These are phyloP conservation scores for Teratosphaeria zuluensis DNA, from an alignment of 2,329 filamentous ascomycete species.

Conservation along the genomic window DNA sequence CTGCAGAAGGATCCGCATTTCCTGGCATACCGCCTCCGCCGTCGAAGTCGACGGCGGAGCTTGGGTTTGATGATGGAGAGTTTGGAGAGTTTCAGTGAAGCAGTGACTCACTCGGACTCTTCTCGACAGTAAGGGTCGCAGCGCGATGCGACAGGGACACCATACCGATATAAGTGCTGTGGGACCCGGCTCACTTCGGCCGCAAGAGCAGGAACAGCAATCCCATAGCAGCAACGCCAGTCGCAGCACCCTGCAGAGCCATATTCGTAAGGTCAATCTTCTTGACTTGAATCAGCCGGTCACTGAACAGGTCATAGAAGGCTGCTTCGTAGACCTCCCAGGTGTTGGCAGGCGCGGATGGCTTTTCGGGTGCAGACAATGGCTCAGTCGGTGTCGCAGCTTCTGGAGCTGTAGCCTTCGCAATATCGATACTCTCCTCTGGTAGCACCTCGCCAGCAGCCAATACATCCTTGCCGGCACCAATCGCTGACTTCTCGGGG, in stretches of 20 bases:
- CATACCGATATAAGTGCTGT: too few species aligned
- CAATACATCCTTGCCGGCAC: slow-evolving; percentile 3
- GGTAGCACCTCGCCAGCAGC: slow-evolving; percentile 16
- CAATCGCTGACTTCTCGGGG: slow-evolving; percentile 3
- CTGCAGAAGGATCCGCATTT: slow-evolving; percentile 10
- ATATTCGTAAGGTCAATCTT: slow-evolving; percentile 38
- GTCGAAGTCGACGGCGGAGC: slow-evolving; percentile 47
- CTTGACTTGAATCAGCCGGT: slow-evolving; percentile 34
- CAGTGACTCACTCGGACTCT: neutral
- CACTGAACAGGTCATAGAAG: slow-evolving; percentile 30
- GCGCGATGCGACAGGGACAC: too few species aligned
- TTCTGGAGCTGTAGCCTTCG: neutral
- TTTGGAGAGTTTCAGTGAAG: slow-evolving; percentile 62
- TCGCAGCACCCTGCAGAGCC: slow-evolving; percentile 35
- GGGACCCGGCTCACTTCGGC: slow-evolving; percentile 13
- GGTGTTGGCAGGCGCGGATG: neutral
- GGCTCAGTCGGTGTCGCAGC: neutral
- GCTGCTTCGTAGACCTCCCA: slow-evolving; percentile 9
- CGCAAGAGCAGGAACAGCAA: slow-evolving; percentile 25
- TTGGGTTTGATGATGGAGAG: slow-evolving; percentile 80
- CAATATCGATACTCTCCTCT: slow-evolving; percentile 13
- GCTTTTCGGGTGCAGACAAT: neutral
- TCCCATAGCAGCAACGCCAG: slow-evolving; percentile 29
- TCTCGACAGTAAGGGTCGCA: neutral
- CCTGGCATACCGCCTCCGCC: slow-evolving; percentile 40